Percentiles rank a stretch among this genome's conserved stretches.
Evolutionary conservation across 164 flowering plant genomes (phyloP).

Genomic region (Magnolia changhungtana): DNA sequence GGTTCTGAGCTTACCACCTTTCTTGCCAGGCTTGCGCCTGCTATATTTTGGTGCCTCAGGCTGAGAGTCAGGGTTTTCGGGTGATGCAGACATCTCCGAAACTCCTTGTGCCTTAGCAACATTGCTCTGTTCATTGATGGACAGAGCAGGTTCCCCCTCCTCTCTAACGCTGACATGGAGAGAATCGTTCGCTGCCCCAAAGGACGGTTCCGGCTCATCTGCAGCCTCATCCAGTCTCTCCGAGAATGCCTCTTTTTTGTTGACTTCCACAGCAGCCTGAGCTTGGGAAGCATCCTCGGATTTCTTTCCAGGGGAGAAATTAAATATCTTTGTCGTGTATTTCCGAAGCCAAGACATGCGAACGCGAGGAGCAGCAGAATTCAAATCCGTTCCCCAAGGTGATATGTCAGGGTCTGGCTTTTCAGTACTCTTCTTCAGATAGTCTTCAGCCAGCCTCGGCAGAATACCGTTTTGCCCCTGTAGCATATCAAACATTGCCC

Average conservation of each 20-base stretch:
- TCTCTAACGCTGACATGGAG: conserved; percentile 19
- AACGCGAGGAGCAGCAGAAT: conserved; percentile 23
- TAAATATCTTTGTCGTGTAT: conserved; percentile 53
- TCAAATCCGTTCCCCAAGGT: conserved; percentile 25
- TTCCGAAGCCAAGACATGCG: conserved; percentile 54
- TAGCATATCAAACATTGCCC: too few relatives aligned
- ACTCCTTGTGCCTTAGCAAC: conserved; percentile 25
- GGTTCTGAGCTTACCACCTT: background rate
- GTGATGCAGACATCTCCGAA: conserved; percentile 31
- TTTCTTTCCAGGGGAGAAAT: conserved; percentile 22
- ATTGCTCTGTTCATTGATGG: conserved; percentile 35
- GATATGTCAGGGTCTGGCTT: conserved; percentile 18
- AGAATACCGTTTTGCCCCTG: conserved; percentile 9
- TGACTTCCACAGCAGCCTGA: background rate
- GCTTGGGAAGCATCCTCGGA: background rate
- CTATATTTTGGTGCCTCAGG: background rate
- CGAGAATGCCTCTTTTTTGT: background rate
- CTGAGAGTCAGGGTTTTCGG: conserved; percentile 3
- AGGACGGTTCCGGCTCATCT: too few relatives aligned
- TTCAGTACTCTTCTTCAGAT: conserved; percentile 20
- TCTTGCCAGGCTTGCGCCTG: conserved; percentile 6
- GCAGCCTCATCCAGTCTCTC: conserved; percentile 13
- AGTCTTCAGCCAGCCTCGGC: conserved; percentile 31
- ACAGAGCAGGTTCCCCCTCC: conserved; percentile 21
- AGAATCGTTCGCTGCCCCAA: too few relatives aligned